Base-by-base conservation (phyloP, 306 rosid species). In the Citrullus mucosospermus region DNA sequence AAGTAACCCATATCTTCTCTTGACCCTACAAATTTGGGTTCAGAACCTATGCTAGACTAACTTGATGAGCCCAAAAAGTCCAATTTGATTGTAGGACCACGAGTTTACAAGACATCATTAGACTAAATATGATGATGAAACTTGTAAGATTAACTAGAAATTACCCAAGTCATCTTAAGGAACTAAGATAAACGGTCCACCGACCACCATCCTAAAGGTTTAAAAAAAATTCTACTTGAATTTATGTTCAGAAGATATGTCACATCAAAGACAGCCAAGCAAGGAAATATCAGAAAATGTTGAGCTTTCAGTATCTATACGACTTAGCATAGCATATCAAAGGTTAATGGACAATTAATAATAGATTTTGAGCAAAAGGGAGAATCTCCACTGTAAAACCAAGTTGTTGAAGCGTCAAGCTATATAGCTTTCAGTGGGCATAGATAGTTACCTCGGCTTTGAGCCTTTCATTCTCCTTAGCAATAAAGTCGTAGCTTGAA, bases 401-500 rank as follows among this genome's bases (percentile, higher is more conserved):
- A 68, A 68, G 28, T 34, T 65, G 72, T 6, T 28, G 22, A 46
- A 71, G 18, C 14, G 41, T 14, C 59, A 50, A 72, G 48, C 60
- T 50, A 50, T 46, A 46, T 71, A 71, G 77, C 77, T 71, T 70
- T 71, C 76, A 16, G 30, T 80, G 13, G 66, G 73, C 12, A 46
- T 48, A 68, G n/a, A 46, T 48, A 68, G n/a, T 43, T 92, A 95
- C 99, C 97, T 92, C 91, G 43, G 92, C 84, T 85, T 92, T 92
- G 81, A 95, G 97, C 79, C 87, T 92, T 60, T 92, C 96, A 87
- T 95, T 91, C 83, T 95, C 97, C 86, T 89, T 89, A 74, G 63
- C 75, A 80, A 88, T 59, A 65, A 90, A 89, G 57, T 95, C 99
- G 54, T 86, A 85, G 57, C 87, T 85, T 6, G 92, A 86, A 81